Base-by-base conservation (phyloP, 805 yeast species). In the Starmerella vaccinii region DNA sequence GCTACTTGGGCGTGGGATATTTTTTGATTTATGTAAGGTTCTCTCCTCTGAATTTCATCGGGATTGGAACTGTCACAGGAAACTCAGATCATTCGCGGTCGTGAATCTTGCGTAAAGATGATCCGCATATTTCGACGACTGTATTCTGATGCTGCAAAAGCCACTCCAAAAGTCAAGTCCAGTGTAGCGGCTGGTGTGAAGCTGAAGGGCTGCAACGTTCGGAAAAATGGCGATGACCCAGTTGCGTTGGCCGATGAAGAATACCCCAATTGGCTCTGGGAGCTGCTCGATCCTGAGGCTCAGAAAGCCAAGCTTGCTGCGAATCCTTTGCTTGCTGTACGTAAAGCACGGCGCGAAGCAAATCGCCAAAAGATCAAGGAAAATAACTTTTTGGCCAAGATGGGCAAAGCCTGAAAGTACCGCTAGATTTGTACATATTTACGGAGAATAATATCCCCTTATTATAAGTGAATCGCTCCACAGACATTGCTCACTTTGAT, bases 221-320 rank as follows among this genome's bases (percentile, higher is more conserved):
- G 77, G 63, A 88, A 87, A 63, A 73, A 75, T 33, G 94, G 90
- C n/a, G 78, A 81, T 53, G 96, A 88, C 59, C 87, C 94, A 8
- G 80, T 86, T 5, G 97, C 97, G 1, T 67, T 83, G 49, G 86
- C 82, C 54, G 97, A 92, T 64, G 72, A 72, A 34, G 95, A 89
- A 61, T 90, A 90, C 63, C 98, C 98, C 5, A 84, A 76, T 41
- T 90, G 98, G 98, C 73, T 90, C 48, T 92, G 97, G 97, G 77
- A 75, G 5, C 71, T 85, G 44, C 74, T 88, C 29, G 95, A 89
- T 65, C 71, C 76, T 47, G 76, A 76, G 34, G 76, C 76, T n/a
- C 80, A 77, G 61, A 71, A 73, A 50, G 75, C 71, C 24, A 71
- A 75, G 57, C 71, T 82, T 34, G 80, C 76, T 46, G 72, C 71